phyloP scores from a whole-genome alignment of 345 rosid genomes.

The Rhodamnia argentea region DNA sequence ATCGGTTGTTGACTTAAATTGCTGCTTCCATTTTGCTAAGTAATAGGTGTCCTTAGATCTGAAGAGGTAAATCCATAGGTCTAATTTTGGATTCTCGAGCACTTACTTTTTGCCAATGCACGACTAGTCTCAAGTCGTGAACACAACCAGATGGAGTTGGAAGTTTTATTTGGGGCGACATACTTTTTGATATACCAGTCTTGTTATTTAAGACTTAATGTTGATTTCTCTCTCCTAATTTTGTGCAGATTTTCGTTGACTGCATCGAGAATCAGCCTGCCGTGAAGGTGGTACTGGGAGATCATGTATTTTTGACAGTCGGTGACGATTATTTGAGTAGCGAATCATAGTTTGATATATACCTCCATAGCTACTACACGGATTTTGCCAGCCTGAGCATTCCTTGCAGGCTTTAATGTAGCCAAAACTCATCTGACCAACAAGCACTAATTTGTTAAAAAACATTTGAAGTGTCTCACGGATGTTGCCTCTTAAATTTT shows the following conservation, averaged over 20 bases:
- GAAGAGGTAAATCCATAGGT: not conserved
- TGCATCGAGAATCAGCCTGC: constrained; percentile 51
- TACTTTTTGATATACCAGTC: not conserved
- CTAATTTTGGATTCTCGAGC: not conserved
- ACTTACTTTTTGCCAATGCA: not conserved
- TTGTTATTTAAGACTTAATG: not conserved
- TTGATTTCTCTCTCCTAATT: not conserved
- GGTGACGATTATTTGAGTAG: constrained; percentile 34
- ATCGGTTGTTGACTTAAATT: not conserved
- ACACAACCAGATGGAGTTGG: not conserved
- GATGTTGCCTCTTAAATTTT: not conserved
- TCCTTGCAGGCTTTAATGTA: not conserved
- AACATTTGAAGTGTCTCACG: not conserved
- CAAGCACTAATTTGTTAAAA: not conserved
- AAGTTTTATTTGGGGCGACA: not conserved
- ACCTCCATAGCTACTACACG: not conserved
- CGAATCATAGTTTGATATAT: not conserved
- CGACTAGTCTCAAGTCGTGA: not conserved
- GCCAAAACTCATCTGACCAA: not conserved
- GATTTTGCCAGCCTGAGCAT: not conserved
- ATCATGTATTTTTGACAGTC: constrained; percentile 46
- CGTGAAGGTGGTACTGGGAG: constrained; percentile 36
- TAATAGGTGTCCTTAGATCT: not conserved
- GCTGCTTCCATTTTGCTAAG: not conserved
- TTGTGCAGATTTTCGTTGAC: constrained; percentile 41